Evolutionary conservation across 345 rosid species (phyloP).

Genomic region (Eucalyptus virginea): DNA sequence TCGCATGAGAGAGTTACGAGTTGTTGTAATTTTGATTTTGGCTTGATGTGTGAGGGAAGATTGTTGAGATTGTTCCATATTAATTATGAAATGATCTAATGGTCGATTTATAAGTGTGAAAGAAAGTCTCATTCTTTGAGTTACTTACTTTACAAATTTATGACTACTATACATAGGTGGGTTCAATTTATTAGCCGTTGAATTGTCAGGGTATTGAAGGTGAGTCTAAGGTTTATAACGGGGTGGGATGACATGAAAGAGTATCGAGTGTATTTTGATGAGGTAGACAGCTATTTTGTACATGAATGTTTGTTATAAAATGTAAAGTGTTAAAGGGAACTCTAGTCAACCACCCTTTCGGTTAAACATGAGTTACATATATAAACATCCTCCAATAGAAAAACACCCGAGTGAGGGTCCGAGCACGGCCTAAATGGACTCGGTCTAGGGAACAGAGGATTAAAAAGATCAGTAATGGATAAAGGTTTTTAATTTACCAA

Average conservation of each 20-base stretch:
- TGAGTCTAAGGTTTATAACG: background rate
- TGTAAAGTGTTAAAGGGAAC: background rate
- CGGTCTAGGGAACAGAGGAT: accelerated
- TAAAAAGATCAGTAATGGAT: accelerated
- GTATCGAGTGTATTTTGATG: accelerated
- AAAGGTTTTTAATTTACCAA: too few species aligned
- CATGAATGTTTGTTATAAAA: too few species aligned
- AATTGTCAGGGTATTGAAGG: accelerated
- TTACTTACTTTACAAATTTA: background rate
- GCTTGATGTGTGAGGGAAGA: accelerated
- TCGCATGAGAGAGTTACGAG: accelerated
- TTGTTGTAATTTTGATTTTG: accelerated
- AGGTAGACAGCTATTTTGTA: background rate
- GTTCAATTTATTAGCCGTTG: background rate
- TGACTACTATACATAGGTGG: background rate
- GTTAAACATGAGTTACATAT: accelerated
- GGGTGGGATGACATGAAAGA: background rate
- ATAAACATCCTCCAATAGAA: background rate
- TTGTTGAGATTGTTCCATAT: accelerated
- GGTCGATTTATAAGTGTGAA: too few species aligned
- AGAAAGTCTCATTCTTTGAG: accelerated
- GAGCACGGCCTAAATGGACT: too few species aligned
- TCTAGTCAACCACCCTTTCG: background rate
- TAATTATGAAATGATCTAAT: accelerated
- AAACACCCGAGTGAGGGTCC: accelerated